phyloP scores from a whole-genome alignment of 1,284 basidiomycete species.

The Pseudozyma thailandica region DNA sequence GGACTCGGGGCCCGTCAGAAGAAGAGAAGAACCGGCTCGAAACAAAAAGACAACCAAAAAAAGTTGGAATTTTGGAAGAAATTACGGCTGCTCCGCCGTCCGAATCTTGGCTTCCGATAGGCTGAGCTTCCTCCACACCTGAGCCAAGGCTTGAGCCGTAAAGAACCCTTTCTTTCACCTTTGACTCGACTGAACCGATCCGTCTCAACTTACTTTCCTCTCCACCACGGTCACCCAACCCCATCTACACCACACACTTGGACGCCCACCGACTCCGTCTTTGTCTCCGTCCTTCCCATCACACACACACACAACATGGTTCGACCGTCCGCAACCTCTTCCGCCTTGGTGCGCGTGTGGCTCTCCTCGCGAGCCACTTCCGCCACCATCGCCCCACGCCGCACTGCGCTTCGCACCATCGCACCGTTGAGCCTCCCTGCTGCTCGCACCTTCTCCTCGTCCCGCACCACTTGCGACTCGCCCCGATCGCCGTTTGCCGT shows the following conservation, averaged over 20 bases:
- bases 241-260: neutral
- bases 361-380: slow-evolving; percentile 24
- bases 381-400: slow-evolving; percentile 22
- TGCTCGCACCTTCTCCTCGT: slow-evolving; percentile 16
- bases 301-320: slow-evolving; percentile 17
- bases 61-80: slow-evolving; percentile 13
- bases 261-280: neutral
- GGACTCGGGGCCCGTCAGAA: neutral
- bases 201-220: no score
- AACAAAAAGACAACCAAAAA: slow-evolving; percentile 12
- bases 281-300: neutral
- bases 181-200: slow-evolving; percentile 5
- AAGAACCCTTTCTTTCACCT: neutral
- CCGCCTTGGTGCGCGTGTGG: slow-evolving; percentile 11
- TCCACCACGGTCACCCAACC: neutral
- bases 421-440: neutral
- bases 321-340: slow-evolving; percentile 5
- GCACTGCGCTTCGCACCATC: neutral
- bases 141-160: no score
- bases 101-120: slow-evolving; percentile 1
- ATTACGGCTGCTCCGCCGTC: neutral
- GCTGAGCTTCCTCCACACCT: no score
- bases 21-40: slow-evolving; percentile 2
- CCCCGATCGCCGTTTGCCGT: slow-evolving; percentile 85
- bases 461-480: slow-evolving; percentile 8